Evolutionary conservation across 805 yeast genomes (phyloP), one percentile per base, ranked within the genome.

Genomic region (Isabelozyma heimii): DNA sequence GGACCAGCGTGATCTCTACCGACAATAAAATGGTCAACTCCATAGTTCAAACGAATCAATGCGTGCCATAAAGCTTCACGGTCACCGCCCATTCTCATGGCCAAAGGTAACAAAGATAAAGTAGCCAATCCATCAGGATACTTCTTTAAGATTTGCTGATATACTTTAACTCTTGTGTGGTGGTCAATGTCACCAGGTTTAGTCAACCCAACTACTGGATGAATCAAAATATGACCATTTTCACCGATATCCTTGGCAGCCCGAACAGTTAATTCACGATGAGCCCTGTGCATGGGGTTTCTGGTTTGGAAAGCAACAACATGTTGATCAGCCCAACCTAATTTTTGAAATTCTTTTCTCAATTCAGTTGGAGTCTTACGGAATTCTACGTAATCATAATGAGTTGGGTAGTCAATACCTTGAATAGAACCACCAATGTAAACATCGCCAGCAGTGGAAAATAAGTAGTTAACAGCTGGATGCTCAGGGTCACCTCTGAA

Each of bases 1-100:
- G 98, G 97, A 52, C 97, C 97, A 46, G 98, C 98, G 65, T 91
- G 98, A 70, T 91, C 97, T 77, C 98, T 87, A 52, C 98, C 98
- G 44, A 91, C 97, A 63, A 91, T 91, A 76, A 92, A 92, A 69
- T 92, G 65, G 46, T 97, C 87, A 48, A 96, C 97, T 65, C 98
- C 98, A 66, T 85, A 91, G 75, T 91, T 91, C 77, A 90, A 89
- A 73, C 98, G 87, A 67, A 91, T 91, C 62, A 92, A 86, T 14
- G 97, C 97, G 67, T 91, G 98, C 97, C 97, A 92, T 42, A 91
- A 88, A 17, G 98, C 98, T 74, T 91, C 98, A 68, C 96, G 84
- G 69, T 92, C 97, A 69, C 98, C 98, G 48, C 94, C 97, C 98
- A 91, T 91, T 79, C 98, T 85, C 98, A 91, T 91, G 38, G 98